A percentile compares a stretch with the other conserved stretches of the same genome.
Evolutionary conservation across 164 flowering plant genomes (phyloP).

Genomic region (Amborella trichopoda): DNA sequence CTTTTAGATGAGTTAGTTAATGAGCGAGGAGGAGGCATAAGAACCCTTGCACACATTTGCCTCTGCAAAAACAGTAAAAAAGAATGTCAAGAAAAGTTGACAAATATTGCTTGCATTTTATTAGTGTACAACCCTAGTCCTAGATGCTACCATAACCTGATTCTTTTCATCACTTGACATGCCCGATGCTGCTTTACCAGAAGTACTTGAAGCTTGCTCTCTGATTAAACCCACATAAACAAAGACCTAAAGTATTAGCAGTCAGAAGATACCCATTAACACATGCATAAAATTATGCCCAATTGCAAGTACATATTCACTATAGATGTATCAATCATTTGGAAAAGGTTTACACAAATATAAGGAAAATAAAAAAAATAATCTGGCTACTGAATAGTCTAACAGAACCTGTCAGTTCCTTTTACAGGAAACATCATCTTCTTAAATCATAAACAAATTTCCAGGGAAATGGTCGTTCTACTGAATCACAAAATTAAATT

Average conservation of each 20-base stretch:
- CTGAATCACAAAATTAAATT: too few relatives aligned
- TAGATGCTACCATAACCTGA: too few relatives aligned
- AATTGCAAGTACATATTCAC: neutral
- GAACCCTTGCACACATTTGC: conserved; percentile 60
- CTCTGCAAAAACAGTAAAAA: conserved; percentile 22
- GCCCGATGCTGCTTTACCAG: conserved; percentile 85
- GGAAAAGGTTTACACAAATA: too few relatives aligned
- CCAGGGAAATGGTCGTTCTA: too few relatives aligned
- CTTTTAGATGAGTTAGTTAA: conserved; percentile 23
- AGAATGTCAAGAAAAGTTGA: neutral
- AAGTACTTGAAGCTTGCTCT: conserved; percentile 88
- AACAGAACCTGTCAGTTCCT: too few relatives aligned
- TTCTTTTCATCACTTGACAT: conserved; percentile 97
- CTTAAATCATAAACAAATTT: too few relatives aligned
- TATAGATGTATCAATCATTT: neutral
- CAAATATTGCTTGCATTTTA: too few relatives aligned
- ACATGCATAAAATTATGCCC: neutral
- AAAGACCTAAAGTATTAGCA: neutral
- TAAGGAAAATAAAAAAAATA: too few relatives aligned
- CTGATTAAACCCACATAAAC: conserved; percentile 24
- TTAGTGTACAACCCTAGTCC: too few relatives aligned
- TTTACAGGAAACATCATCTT: too few relatives aligned
- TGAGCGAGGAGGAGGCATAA: conserved; percentile 89
- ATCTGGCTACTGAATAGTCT: too few relatives aligned
- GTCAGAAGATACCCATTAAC: neutral